A percentile compares a stretch with the other conserved stretches of the same genome.
Conservation (phyloP, 2,329 filamentous ascomycete species). For the Periglandula ipomoeae region DNA sequence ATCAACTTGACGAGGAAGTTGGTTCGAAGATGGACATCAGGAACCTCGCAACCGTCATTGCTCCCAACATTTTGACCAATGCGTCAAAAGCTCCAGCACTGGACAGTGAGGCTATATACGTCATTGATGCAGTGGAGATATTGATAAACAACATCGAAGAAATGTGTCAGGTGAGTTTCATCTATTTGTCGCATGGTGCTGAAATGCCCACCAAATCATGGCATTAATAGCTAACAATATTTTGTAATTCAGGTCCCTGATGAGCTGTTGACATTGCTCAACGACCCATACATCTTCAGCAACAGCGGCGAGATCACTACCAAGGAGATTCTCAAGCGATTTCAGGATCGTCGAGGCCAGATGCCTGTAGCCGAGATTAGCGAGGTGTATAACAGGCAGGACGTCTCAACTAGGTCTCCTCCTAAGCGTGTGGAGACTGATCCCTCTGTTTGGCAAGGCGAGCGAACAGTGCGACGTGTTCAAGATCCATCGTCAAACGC, state of each 20-base stretch:
- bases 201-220: no score
- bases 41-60: constrained; percentile 94
- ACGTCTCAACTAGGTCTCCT: constrained; percentile 45
- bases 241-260: constrained; percentile 64
- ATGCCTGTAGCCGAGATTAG: constrained; percentile 52
- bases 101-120: constrained; percentile 82
- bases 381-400: constrained; percentile 47
- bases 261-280: constrained; percentile 77
- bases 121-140: constrained; percentile 85
- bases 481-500: constrained; percentile 44
- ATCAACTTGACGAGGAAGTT: constrained; percentile 91
- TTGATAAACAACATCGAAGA: constrained; percentile 90
- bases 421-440: constrained; percentile 75
- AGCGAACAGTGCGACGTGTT: constrained; percentile 74
- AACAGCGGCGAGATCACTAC: constrained; percentile 81
- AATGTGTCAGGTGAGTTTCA: constrained; percentile 79
- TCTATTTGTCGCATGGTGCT: no score
- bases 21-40: constrained; percentile 99
- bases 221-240: no score
- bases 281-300: constrained; percentile 74
- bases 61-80: constrained; percentile 84
- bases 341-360: constrained; percentile 63
- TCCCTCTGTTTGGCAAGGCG: constrained; percentile 71
- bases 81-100: constrained; percentile 55
- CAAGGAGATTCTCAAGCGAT: constrained; percentile 92